A percentile compares a stretch with the other conserved stretches of the same genome.
Conservation (phyloP, 345 rosid genomes). For the Physaria fendleri region DNA sequence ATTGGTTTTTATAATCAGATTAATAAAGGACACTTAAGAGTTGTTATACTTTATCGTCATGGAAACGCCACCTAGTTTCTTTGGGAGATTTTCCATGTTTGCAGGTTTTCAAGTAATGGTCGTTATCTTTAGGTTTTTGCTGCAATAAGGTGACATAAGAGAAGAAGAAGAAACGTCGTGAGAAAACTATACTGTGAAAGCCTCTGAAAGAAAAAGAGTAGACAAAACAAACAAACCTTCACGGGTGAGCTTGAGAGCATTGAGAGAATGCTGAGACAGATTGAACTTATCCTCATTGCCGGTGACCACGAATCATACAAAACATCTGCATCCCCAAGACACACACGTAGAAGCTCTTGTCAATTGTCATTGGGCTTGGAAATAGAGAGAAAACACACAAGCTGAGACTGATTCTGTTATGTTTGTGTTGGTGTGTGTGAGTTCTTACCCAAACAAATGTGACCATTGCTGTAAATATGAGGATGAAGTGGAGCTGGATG, state of each 20-base stretch:
- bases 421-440: background rate
- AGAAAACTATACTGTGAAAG: background rate
- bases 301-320: slow-evolving; percentile 98
- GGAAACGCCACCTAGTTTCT: slow-evolving; percentile 99
- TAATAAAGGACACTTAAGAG: background rate
- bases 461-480: slow-evolving; percentile 96
- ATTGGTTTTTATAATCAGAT: slow-evolving; percentile 6
- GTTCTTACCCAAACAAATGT: slow-evolving; percentile 91
- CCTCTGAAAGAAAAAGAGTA: background rate
- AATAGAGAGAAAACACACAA: background rate
- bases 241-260: slow-evolving; percentile 94
- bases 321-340: slow-evolving; percentile 45
- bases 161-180: background rate
- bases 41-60: slow-evolving; percentile 80
- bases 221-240: slow-evolving; percentile 46
- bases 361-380: background rate
- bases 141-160: too few relatives aligned
- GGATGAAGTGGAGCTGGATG: slow-evolving; percentile 96
- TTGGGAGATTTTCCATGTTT: slow-evolving; percentile 92
- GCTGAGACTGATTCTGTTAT: background rate
- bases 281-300: slow-evolving; percentile 91
- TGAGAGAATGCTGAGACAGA: slow-evolving; percentile 96
- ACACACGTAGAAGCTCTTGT: background rate
- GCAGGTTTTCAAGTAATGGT: slow-evolving; percentile 90
- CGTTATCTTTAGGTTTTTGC: slow-evolving; percentile 97